Base-by-base conservation (phyloP, 2,329 filamentous ascomycete genomes). In the Apiospora aurea region DNA sequence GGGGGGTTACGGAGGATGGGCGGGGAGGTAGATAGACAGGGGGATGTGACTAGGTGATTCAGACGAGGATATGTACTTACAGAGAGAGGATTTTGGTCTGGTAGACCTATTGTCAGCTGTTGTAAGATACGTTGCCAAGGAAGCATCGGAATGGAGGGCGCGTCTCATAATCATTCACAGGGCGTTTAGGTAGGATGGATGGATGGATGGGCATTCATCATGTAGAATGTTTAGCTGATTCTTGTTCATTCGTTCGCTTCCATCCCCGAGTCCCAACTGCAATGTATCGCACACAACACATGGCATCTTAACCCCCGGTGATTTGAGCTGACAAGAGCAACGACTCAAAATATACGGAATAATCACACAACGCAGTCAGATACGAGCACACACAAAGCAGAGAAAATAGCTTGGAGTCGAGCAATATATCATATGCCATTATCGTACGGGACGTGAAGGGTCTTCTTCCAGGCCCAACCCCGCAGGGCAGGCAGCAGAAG, bases 1-100 rank as follows among this genome's bases (percentile, higher is more conserved):
- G 85, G 83, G 83, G 83, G 1, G 51, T 74, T 46, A 53, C 75
- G 21, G 84, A 82, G 46, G 80, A 80, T 70, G 75, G 79, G 72
- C n/a, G 34, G 1, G 68, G 3, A 51, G 68, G 2, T 41, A 47
- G n/a, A 41, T 24, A 38, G 21, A 14, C 8, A n/a, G 6, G 24
- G 38, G 26, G 26, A 34, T 16, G 16, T 34, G 26, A 57, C 8
- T 16, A 18, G 53, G 34, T 57, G 16, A 7, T 34, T 18, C 8
- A 29, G 53, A 34, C 2, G 1, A 3, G n/a, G 57, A n/a, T 41
- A 5, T 41, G 38, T 2, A n/a, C 21, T 2, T n/a, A 41, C 2
- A n/a, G 34, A n/a, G n/a, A n/a, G n/a, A n/a, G n/a, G n/a, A n/a
- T n/a, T n/a, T n/a, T n/a, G n/a, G n/a, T n/a, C n/a, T n/a, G n/a